Conservation (phyloP, 768 basidiomycete species). For the Psilocybe sp. region DNA sequence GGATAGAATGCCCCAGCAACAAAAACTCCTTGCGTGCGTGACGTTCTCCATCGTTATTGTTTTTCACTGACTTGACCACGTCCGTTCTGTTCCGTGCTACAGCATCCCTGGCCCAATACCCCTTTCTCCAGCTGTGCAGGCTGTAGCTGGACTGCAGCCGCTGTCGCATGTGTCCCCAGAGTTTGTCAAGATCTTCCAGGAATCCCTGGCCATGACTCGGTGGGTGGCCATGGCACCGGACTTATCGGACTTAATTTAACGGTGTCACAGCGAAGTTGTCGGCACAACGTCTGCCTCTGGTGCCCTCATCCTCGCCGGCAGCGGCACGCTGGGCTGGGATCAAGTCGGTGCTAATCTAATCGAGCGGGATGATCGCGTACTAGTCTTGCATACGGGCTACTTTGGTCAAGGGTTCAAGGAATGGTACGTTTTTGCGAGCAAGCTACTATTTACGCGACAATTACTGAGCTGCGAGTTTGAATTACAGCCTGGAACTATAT, state of each 20-base stretch:
- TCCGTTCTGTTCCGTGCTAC: background rate
- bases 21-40: constrained; percentile 7
- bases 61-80: background rate
- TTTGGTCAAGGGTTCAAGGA: constrained; percentile 85
- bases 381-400: constrained; percentile 86
- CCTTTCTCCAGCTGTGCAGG: constrained; percentile 59
- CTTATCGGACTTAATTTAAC: constrained; percentile 2
- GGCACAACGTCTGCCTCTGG: constrained; percentile 56
- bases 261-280: constrained; percentile 54
- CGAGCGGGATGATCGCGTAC: constrained; percentile 63
- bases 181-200: constrained; percentile 77
- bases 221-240: constrained; percentile 16
- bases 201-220: constrained; percentile 75
- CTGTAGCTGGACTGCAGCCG: constrained; percentile 78
- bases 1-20: background rate
- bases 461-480: background rate
- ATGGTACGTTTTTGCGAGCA: constrained; percentile 45
- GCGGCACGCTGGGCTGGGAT: constrained; percentile 91
- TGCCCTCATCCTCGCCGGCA: constrained; percentile 80
- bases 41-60: background rate
- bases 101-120: constrained; percentile 57
- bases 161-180: constrained; percentile 82
- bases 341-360: constrained; percentile 85
- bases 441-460: background rate
- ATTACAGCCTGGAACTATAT: constrained; percentile 65